These are phyloP conservation scores for Coniella lustricola DNA, from an alignment of 2,329 filamentous ascomycete species.

Conservation along the genomic window DNA sequence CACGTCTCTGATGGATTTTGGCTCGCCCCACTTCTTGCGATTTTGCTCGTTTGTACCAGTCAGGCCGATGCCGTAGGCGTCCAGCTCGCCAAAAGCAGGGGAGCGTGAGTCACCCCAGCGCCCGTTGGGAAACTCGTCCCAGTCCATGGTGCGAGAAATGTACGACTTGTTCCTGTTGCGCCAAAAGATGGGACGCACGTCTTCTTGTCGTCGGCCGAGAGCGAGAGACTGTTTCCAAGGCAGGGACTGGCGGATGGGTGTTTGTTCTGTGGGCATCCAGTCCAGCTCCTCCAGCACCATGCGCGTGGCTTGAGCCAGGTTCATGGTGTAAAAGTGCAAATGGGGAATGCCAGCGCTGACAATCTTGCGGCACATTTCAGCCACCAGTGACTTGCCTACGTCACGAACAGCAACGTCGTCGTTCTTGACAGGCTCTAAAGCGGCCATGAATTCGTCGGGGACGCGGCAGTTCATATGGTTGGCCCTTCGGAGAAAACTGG, in stretches of 20 bases:
- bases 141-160: slow-evolving; percentile 89
- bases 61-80: slow-evolving; percentile 87
- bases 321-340: slow-evolving; percentile 99
- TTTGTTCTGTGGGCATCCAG: slow-evolving; percentile 69
- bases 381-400: slow-evolving; percentile 78
- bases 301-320: slow-evolving; percentile 85
- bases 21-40: slow-evolving; percentile 88
- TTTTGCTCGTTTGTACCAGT: slow-evolving; percentile 96
- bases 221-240: slow-evolving; percentile 95
- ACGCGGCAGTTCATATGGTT: slow-evolving; percentile 86
- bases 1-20: slow-evolving; percentile 71
- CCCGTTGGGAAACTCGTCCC: slow-evolving; percentile 98
- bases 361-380: slow-evolving; percentile 83
- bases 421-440: slow-evolving; percentile 89
- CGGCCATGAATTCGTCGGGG: slow-evolving; percentile 71
- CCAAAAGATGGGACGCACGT: slow-evolving; percentile 98
- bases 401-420: slow-evolving; percentile 90
- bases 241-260: slow-evolving; percentile 79
- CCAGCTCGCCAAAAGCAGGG: slow-evolving; percentile 90
- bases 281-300: slow-evolving; percentile 89
- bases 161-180: slow-evolving; percentile 95
- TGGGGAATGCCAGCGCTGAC: slow-evolving; percentile 77
- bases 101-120: slow-evolving; percentile 97
- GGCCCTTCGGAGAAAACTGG: slow-evolving; percentile 81
- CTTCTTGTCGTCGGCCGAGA: slow-evolving; percentile 81